Percentiles rank a stretch among this genome's conserved stretches.
Conservation (phyloP, 2,329 filamentous ascomycete species). For the Clonostachys chloroleuca region DNA sequence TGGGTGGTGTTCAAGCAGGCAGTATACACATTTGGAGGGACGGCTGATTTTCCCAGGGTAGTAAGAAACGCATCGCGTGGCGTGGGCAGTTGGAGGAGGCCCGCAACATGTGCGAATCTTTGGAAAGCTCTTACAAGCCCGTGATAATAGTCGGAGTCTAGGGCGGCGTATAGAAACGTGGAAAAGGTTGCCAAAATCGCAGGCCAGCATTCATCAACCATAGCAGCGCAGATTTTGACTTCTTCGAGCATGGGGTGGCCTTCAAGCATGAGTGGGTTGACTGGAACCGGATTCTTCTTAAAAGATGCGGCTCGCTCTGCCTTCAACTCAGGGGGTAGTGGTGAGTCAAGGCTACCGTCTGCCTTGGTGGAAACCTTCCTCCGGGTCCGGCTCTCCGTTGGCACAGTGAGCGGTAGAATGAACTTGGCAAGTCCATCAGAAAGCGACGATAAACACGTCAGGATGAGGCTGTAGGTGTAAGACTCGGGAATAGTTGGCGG, state of each 20-base stretch:
- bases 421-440: conserved; percentile 93
- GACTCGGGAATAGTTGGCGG: conserved; percentile 82
- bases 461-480: conserved; percentile 84
- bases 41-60: conserved; percentile 86
- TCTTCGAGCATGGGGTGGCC: conserved; percentile 68
- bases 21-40: conserved; percentile 73
- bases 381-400: conserved; percentile 57
- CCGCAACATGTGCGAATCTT: conserved; percentile 91
- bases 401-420: conserved; percentile 84
- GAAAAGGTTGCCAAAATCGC: conserved; percentile 92
- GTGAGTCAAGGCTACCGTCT: conserved; percentile 32
- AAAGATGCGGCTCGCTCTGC: conserved; percentile 55
- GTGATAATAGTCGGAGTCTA: conserved; percentile 94
- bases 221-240: conserved; percentile 71
- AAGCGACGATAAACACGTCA: conserved; percentile 84
- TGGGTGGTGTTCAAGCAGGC: conserved; percentile 50
- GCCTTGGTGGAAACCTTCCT: conserved; percentile 42
- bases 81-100: conserved; percentile 76
- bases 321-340: conserved; percentile 17
- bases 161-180: conserved; percentile 85
- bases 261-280: conserved; percentile 77
- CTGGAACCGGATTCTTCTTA: conserved; percentile 70
- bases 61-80: conserved; percentile 93
- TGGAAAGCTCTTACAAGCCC: conserved; percentile 89
- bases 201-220: conserved; percentile 93